Evolutionary conservation across 768 basidiomycete species (phyloP), one percentile per base, ranked within the genome.

Genomic region (Holtermannia corniformis): DNA sequence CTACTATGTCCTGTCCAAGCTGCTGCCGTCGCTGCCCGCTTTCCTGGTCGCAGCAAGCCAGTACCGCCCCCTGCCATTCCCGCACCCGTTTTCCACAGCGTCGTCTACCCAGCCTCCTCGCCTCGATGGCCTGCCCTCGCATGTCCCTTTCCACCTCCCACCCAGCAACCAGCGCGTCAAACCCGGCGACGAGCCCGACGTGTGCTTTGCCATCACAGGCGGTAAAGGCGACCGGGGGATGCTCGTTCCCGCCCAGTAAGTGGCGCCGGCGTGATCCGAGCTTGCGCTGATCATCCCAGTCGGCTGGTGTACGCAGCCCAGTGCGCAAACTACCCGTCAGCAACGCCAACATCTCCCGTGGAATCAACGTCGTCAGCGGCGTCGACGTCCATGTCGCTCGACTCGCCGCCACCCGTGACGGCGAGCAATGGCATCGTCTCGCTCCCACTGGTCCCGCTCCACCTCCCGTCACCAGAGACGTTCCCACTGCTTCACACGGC

Each of bases 281-380:
- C 40, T 58, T 4, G 44, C 54, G 2, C 48, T 52, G 16, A 27
- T 49, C 44, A 58, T 46, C 49, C 54, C 25, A 58, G 52, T 47
- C 25, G 7, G 4, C n/a, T 55, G 20, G 59, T 60, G 1, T 60
- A 52, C 24, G 51, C 59, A 37, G 44, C 51, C 14, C 59, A 56
- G 19, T 60, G 59, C 32, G 47, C 52, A 13, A 49, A 53, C 46
- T 60, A 55, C 52, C 52, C 52, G n/a, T 14, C 11, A 10, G 11
- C 25, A 10, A 21, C 28, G 21, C 37, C 47, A 20, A 12, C 41
- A 21, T 43, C 51, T 56, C 24, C 22, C 44, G 7, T 24, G 45
- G 20, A 14, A 28, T 12, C 44, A 47, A 5, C 5, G 3, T 21
- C 14, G 19, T 37, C 19, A 24, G n/a, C 20, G 16, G 19, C 27